Evolutionary conservation across 148 eudicot species (phyloP), one percentile per base, ranked within the genome.

Genomic region (Talinum fruticosum): DNA sequence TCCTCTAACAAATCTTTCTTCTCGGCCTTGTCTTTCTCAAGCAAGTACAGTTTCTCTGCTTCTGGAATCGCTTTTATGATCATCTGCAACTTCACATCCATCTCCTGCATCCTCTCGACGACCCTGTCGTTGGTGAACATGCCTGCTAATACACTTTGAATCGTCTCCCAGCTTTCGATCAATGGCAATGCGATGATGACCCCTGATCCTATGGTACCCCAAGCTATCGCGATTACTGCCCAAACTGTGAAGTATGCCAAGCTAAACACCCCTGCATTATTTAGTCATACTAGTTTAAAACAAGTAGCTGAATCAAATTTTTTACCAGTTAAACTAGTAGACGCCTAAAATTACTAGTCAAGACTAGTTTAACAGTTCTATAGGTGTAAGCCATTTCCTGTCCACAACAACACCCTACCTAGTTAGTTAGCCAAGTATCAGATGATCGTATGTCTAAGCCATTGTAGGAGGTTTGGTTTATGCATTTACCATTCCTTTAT

Each of bases 131-230:
- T 92, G 14, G 92, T 90, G 72, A 96, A 91, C 87, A 91, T 90
- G 38, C 99, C 99, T 1, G 80, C 78, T 5, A 93, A 23, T 3
- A 96, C 86, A 16, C 86, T 85, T 59, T 75, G 77, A 47, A 96
- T 93, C 1, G 97, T 93, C 29, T 61, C 75, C 99, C 99, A 90
- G 84, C 99, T 96, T 82, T 96, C 99, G 4, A 81, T 83, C 73
- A 96, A 16, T 51, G 99, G 99, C 84, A 96, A 64, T 71, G 86
- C 88, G 4, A 96, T 93, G 29, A 96, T 96, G 7, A 96, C 86
- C 0, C 85, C 93, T 0, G 99, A 96, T 74, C 91, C 99, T 62
- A 96, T 66, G 1, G 97, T 91, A 61, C 99, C 99, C 99, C 99
- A 96, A 37, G 88, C 93, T 76, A 96, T 91, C 12, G 99, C 94